Evolutionary conservation across 2,329 filamentous ascomycete species (phyloP).

Genomic region (Hymenoscyphus salicellus): DNA sequence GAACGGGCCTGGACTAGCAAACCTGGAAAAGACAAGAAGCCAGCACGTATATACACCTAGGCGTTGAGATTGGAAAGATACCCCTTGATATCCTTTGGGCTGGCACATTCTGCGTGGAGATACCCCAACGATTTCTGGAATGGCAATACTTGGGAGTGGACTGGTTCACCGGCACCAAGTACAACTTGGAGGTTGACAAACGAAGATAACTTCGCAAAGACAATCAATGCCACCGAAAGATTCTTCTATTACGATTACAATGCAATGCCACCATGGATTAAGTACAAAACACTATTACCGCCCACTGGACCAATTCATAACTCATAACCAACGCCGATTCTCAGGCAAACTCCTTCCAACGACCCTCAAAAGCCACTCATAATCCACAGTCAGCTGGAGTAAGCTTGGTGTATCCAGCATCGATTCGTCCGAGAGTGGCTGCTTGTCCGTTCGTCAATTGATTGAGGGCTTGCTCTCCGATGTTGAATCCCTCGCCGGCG

Average conservation of each 20-base stretch:
- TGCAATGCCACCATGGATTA: neutral
- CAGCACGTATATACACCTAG: no score
- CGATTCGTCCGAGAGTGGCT: constrained; percentile 49
- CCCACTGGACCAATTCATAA: neutral
- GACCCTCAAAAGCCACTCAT: constrained; percentile 21
- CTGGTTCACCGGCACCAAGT: no score
- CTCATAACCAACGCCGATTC: neutral
- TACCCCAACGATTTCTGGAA: no score
- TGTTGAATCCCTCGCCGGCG: constrained; percentile 51
- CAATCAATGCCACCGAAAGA: neutral
- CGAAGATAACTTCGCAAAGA: neutral
- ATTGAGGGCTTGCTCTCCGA: constrained; percentile 56
- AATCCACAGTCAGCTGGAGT: constrained; percentile 44
- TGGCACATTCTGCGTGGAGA: no score
- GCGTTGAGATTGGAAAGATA: no score
- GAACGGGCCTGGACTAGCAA: no score
- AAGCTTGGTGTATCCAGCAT: constrained; percentile 48
- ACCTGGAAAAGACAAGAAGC: no score
- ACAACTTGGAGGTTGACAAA: neutral
- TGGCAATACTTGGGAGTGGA: no score
- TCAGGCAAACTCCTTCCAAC: neutral
- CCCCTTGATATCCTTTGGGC: no score
- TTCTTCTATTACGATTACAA: neutral
- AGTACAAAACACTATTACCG: neutral
- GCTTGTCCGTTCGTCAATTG: constrained; percentile 52